Evolutionary conservation across 2,329 filamentous ascomycete species (phyloP).

Genomic region (Hypoxylon sp.): DNA sequence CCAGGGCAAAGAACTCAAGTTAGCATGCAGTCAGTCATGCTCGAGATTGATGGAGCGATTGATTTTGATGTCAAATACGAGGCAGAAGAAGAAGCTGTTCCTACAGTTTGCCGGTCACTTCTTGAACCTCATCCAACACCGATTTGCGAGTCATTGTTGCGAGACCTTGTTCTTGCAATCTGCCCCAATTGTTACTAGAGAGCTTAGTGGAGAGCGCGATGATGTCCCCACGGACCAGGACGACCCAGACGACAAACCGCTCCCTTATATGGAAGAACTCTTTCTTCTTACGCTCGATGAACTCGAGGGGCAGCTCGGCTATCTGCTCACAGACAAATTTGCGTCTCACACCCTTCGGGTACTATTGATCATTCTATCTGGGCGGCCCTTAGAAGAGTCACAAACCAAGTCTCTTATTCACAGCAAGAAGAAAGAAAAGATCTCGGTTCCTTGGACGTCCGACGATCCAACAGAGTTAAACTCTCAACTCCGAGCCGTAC

Average conservation of each 20-base stretch:
- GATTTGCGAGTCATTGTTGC: slow-evolving; percentile 97
- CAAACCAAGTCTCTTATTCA: slow-evolving; percentile 82
- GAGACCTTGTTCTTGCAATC: slow-evolving; percentile 91
- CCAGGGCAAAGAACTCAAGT: slow-evolving; percentile 92
- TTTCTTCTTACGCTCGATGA: slow-evolving; percentile 89
- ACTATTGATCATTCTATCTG: slow-evolving; percentile 86
- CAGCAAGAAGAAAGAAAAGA: slow-evolving; percentile 92
- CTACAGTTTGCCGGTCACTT: slow-evolving; percentile 89
- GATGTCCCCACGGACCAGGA: slow-evolving; percentile 59
- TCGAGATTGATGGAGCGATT: slow-evolving; percentile 93
- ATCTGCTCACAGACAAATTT: slow-evolving; percentile 87
- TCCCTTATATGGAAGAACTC: slow-evolving; percentile 83
- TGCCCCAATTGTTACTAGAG: slow-evolving; percentile 82
- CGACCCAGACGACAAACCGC: slow-evolving; percentile 63
- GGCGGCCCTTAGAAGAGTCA: slow-evolving; percentile 80
- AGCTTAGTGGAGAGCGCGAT: slow-evolving; percentile 70
- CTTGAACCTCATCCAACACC: slow-evolving; percentile 89
- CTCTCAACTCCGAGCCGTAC: slow-evolving; percentile 72
- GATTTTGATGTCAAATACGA: slow-evolving; percentile 82
- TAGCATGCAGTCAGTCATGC: slow-evolving; percentile 95
- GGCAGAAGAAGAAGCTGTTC: slow-evolving; percentile 90
- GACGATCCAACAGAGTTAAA: slow-evolving; percentile 64
- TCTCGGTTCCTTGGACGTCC: slow-evolving; percentile 72
- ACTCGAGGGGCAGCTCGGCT: slow-evolving; percentile 86
- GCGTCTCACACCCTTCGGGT: slow-evolving; percentile 93